Percentiles rank a stretch among this genome's conserved stretches.
phyloP scores from a whole-genome alignment of 306 rosid genomes.

The Luffa aegyptiaca region DNA sequence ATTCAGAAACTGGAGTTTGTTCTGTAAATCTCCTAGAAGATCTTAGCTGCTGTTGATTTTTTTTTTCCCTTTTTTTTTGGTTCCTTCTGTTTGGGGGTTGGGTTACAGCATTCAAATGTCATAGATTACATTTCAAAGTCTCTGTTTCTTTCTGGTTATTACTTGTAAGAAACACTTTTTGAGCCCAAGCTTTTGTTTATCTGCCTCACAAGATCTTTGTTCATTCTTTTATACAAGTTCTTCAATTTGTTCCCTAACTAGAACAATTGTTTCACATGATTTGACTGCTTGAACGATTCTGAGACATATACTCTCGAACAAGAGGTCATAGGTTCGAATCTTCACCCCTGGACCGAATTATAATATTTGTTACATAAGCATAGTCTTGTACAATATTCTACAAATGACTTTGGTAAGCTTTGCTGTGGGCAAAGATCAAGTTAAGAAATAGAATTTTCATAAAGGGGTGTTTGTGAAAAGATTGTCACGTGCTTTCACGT shows the following conservation, averaged over 20 bases:
- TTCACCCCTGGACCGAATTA: too few species aligned
- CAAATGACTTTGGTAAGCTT: too few species aligned
- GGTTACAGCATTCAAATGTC: slow-evolving; percentile 4
- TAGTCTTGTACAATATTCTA: too few species aligned
- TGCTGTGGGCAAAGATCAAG: too few species aligned
- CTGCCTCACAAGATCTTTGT: not conserved
- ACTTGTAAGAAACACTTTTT: not conserved
- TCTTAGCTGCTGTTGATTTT: not conserved
- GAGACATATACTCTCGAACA: too few species aligned
- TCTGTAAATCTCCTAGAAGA: slow-evolving; percentile 45
- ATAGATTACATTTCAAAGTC: not conserved
- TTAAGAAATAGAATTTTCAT: too few species aligned
- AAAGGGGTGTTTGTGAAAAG: not conserved
- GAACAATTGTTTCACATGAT: not conserved
- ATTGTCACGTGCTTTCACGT: not conserved
- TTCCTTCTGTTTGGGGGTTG: not conserved
- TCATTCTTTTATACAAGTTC: not conserved
- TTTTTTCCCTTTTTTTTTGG: not conserved
- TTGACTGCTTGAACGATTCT: too few species aligned
- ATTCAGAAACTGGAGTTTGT: slow-evolving; percentile 27
- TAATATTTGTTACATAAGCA: too few species aligned
- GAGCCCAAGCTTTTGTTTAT: not conserved
- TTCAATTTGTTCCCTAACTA: not conserved
- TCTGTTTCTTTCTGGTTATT: too few species aligned
- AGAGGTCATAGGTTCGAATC: too few species aligned